These are phyloP conservation scores for Penicillium silybi DNA, from an alignment of 495 filamentous ascomycete genomes.

Conservation along the genomic window DNA sequence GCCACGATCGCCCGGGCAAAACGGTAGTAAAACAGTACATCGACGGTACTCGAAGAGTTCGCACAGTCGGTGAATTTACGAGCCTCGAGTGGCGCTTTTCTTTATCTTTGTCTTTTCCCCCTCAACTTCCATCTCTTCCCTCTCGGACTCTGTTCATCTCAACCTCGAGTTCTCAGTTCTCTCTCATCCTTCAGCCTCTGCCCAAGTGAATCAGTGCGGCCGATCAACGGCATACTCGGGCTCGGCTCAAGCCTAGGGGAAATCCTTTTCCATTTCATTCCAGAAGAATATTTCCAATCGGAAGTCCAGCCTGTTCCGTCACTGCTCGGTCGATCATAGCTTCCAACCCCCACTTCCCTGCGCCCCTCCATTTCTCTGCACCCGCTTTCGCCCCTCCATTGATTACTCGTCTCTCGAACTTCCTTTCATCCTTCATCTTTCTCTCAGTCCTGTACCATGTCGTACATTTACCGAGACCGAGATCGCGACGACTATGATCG, in stretches of 20 bases:
- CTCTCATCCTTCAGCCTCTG: background rate
- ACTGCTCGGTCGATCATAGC: slow-evolving; percentile 21
- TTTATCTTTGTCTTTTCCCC: background rate
- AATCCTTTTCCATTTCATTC: slow-evolving; percentile 16
- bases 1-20: slow-evolving; percentile 6
- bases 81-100: slow-evolving; percentile 16
- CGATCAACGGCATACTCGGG: background rate
- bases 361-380: slow-evolving; percentile 10
- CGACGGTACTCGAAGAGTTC: background rate
- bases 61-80: background rate
- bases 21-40: background rate
- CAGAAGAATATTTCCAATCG: slow-evolving; percentile 20
- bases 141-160: background rate
- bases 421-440: background rate
- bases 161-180: background rate
- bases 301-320: slow-evolving; percentile 2
- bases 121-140: background rate
- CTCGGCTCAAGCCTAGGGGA: background rate
- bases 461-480: slow-evolving; percentile 42
- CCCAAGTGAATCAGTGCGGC: slow-evolving; percentile 1
- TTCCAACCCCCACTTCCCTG: slow-evolving; percentile 15
- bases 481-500: slow-evolving; percentile 47
- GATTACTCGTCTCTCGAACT: slow-evolving; percentile 3
- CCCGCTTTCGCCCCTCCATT: background rate
- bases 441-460: slow-evolving; percentile 30